Evolutionary conservation across 2,329 filamentous ascomycete species (phyloP).

Genomic region (Fusarium annulatum): DNA sequence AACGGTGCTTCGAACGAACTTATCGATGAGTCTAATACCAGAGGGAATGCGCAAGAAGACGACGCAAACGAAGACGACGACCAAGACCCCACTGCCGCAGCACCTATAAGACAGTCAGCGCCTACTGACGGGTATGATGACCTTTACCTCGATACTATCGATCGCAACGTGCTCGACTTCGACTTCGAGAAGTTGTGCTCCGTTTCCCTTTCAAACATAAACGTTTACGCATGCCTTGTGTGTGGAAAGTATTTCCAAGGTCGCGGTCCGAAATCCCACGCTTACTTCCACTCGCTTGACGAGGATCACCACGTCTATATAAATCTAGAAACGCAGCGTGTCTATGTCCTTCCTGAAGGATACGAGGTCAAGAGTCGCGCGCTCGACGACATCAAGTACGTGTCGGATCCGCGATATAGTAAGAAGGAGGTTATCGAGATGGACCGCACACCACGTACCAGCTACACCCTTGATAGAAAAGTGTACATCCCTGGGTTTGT

Average conservation of each 20-base stretch:
- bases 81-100: conserved; percentile 52
- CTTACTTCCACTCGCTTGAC: conserved; percentile 97
- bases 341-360: conserved; percentile 93
- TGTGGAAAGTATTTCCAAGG: conserved; percentile 99
- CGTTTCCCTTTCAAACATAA: conserved; percentile 95
- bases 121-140: conserved; percentile 92
- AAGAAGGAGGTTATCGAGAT: conserved; percentile 82
- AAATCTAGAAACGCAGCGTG: conserved; percentile 93
- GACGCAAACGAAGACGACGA: conserved; percentile 55
- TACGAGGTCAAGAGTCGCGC: conserved; percentile 97
- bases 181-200: conserved; percentile 99
- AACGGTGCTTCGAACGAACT: conserved; percentile 41
- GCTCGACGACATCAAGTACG: conserved; percentile 97
- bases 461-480: conserved; percentile 83
- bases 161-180: conserved; percentile 92
- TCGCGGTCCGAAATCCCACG: conserved; percentile 91
- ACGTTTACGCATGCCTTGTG: conserved; percentile 96
- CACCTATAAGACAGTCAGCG: conserved; percentile 67
- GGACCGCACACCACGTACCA: conserved; percentile 71
- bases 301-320: conserved; percentile 97
- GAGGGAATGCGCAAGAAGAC: conserved; percentile 46
- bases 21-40: conserved; percentile 48
- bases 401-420: conserved; percentile 89
- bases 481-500: conserved; percentile 95
- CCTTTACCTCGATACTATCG: conserved; percentile 96